These are phyloP conservation scores for Colletotrichum eleusines DNA, from an alignment of 2,329 filamentous ascomycete genomes.

Conservation along the genomic window DNA sequence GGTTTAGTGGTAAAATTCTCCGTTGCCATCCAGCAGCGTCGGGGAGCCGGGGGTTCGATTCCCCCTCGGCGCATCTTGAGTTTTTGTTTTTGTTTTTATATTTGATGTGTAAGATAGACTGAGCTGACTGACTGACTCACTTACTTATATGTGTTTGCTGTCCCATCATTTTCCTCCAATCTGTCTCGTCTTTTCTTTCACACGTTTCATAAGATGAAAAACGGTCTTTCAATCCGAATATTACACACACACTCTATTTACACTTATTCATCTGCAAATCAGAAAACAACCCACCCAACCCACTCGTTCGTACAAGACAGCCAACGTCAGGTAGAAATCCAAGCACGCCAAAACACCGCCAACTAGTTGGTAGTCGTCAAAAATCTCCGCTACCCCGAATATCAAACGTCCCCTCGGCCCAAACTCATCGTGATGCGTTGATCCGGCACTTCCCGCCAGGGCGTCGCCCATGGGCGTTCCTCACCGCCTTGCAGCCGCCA, in stretches of 20 bases:
- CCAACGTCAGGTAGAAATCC: neutral
- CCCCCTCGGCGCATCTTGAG: neutral
- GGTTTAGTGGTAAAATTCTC: conserved; percentile 30
- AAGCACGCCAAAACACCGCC: too few species aligned
- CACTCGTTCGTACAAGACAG: too few species aligned
- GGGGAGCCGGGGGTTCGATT: conserved; percentile 29
- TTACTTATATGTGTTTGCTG: too few species aligned
- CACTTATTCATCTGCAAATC: neutral
- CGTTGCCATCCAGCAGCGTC: conserved; percentile 25
- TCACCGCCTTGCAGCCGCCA: neutral
- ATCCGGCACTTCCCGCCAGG: neutral
- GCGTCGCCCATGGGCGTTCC: too few species aligned
- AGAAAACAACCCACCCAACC: too few species aligned
- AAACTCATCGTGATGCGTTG: neutral
- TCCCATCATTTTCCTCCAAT: too few species aligned
- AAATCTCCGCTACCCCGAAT: neutral
- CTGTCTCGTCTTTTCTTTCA: too few species aligned
- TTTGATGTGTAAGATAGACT: too few species aligned
- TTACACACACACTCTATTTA: neutral
- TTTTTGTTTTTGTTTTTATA: neutral
- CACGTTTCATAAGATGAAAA: too few species aligned
- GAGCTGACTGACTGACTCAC: too few species aligned
- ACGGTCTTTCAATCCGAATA: too few species aligned
- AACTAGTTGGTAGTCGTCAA: neutral
- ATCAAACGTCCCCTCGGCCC: too few species aligned